These are phyloP conservation scores for Dacryopinax primogenitus DNA, from an alignment of 768 basidiomycete species.

Conservation along the genomic window DNA sequence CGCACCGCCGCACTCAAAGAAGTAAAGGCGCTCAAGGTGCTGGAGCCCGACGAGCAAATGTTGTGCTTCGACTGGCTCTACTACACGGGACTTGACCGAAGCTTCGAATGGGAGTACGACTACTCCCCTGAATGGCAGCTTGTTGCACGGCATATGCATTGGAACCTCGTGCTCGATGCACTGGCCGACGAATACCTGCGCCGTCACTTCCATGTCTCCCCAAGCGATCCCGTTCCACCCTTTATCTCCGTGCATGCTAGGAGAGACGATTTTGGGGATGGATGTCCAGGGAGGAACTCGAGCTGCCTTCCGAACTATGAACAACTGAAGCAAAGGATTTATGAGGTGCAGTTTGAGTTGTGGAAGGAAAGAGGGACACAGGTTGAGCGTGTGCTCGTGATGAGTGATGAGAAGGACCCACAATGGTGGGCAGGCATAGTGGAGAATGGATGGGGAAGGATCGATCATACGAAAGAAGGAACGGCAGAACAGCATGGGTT, in stretches of 20 bases:
- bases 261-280: conserved; percentile 40
- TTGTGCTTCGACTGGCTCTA: conserved; percentile 34
- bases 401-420: conserved; percentile 47
- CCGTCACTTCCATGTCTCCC: not conserved
- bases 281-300: conserved; percentile 25
- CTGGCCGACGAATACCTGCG: conserved; percentile 27
- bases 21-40: not conserved
- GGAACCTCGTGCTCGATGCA: conserved; percentile 32
- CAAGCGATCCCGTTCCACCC: not conserved
- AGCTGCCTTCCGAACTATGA: conserved; percentile 20
- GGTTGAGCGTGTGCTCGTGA: conserved; percentile 43
- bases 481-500: conserved; percentile 30
- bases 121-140: conserved; percentile 48
- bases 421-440: conserved; percentile 48
- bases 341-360: conserved; percentile 41
- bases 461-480: conserved; percentile 35
- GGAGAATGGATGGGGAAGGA: conserved; percentile 38
- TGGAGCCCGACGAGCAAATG: conserved; percentile 31
- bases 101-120: conserved; percentile 29
- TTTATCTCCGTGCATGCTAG: conserved; percentile 49
- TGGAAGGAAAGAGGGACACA: conserved; percentile 26
- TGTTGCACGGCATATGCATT: conserved; percentile 42
- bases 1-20: conserved; percentile 6
- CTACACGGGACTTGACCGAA: conserved; percentile 26
- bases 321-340: conserved; percentile 39